Conservation (phyloP, 2,329 filamentous ascomycete species). For the Orbilia ellipsospora region DNA sequence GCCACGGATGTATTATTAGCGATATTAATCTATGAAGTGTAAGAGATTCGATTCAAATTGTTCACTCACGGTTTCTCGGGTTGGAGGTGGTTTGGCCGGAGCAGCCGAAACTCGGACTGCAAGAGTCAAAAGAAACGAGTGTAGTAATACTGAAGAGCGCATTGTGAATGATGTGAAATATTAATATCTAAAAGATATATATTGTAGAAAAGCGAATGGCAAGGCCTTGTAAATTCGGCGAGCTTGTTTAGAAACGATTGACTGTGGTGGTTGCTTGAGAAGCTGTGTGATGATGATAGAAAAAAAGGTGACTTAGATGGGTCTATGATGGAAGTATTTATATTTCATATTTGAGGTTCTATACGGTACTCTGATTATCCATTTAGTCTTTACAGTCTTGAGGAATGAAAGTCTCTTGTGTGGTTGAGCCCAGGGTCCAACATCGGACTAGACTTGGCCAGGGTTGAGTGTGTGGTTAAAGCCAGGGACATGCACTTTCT, state of each 20-base stretch:
- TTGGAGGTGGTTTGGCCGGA: neutral
- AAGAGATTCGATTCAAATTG: too few species aligned
- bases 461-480: neutral
- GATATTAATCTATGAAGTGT: too few species aligned
- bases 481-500: slow-evolving; percentile 1
- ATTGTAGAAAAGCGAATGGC: neutral
- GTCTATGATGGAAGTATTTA: neutral
- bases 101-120: neutral
- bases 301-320: neutral
- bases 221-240: too few species aligned
- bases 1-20: too few species aligned
- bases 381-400: too few species aligned
- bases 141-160: neutral
- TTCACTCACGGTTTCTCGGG: neutral
- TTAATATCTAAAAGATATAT: neutral
- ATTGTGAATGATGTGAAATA: neutral
- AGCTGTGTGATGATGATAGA: neutral
- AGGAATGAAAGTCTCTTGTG: too few species aligned
- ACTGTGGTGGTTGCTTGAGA: neutral
- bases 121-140: neutral
- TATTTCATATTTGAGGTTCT: neutral
- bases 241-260: neutral
- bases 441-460: too few species aligned
- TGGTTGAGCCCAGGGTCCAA: too few species aligned
- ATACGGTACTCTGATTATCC: too few species aligned